These are phyloP conservation scores for Myrica gale DNA, from an alignment of 306 rosid species.

Conservation along the genomic window DNA sequence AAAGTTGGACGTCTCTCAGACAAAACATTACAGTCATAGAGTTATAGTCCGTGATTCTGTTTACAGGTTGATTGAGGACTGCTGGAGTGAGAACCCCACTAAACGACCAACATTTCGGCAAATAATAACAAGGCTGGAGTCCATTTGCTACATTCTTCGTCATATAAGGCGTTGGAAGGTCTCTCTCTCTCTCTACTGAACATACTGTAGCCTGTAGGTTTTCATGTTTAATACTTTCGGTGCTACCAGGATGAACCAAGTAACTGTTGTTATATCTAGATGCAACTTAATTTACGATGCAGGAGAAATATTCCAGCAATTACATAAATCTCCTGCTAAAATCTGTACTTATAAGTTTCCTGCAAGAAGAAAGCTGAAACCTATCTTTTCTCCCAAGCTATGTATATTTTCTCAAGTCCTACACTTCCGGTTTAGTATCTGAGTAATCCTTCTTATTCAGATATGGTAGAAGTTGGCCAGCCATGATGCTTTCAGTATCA, in stretches of 20 bases:
- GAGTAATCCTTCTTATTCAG: neutral
- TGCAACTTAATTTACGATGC: neutral
- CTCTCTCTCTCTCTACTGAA: constrained; percentile 22
- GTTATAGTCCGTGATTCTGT: constrained; percentile 28
- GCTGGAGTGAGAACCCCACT: constrained; percentile 86
- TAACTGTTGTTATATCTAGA: too few species aligned
- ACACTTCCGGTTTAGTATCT: neutral
- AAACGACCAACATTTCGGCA: constrained; percentile 85
- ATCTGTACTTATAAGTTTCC: neutral
- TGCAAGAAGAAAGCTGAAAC: neutral
- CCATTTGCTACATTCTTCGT: constrained; percentile 52
- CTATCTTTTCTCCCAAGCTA: neutral
- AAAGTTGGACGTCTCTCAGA: neutral
- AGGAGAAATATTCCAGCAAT: neutral
- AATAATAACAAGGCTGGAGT: constrained; percentile 65
- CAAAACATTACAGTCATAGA: neutral
- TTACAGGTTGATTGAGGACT: constrained; percentile 76
- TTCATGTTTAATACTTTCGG: too few species aligned
- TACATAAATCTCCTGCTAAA: neutral
- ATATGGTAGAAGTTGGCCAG: neutral
- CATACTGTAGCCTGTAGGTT: too few species aligned
- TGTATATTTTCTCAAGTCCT: neutral
- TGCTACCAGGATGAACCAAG: too few species aligned
- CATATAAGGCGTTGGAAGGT: constrained; percentile 81
- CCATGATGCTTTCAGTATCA: neutral